Evolutionary conservation across 106 monocot genomes (phyloP), one percentile per base, ranked within the genome.

Genomic region (Acorus calamus): DNA sequence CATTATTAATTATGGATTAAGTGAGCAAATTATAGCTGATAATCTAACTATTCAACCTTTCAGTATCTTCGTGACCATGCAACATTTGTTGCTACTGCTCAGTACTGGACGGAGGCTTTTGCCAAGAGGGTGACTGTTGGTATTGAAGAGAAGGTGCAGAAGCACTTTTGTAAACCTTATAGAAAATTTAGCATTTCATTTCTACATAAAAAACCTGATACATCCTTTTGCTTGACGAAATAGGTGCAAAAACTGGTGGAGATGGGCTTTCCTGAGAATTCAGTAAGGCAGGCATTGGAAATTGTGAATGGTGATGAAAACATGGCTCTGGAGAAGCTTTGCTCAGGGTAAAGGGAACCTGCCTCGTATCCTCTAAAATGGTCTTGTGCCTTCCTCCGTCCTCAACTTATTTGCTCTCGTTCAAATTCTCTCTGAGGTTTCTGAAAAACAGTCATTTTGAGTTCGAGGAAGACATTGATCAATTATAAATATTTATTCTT

Each of bases 71-170:
- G 82, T n/a, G 79, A 90, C 49, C 70, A 87, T 66, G 55, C 73
- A 11, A 89, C 75, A 42, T 99, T 99, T 76, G 70, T 76, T 14
- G 71, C 80, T 12, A 99, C 98, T 7, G 98, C 98, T 71, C 78
- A 72, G 2, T 86, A 92, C 64, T 99, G 98, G 98, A 99, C 98
- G 0, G 98, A 92, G 60, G 79, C 88, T 57, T 99, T 92, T 76
- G 98, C 98, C 48, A 87, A 87, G 71, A 83, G 77, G 44, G 49
- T 75, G 11, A 77, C 81, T 52, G 62, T 85, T 64, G 90, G 90
- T 7, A 75, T 79, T 50, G 92, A 99, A 55, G 91, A 99, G 67
- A 99, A 99, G 92, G 98, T 88, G 78, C 0, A 42, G n/a, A 28
- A 28, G 28, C 28, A 28, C 28, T 28, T 28, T 28, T 28, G 28